phyloP scores from a whole-genome alignment of 139 green algal genomes.

The Tetradesmus obliquus region DNA sequence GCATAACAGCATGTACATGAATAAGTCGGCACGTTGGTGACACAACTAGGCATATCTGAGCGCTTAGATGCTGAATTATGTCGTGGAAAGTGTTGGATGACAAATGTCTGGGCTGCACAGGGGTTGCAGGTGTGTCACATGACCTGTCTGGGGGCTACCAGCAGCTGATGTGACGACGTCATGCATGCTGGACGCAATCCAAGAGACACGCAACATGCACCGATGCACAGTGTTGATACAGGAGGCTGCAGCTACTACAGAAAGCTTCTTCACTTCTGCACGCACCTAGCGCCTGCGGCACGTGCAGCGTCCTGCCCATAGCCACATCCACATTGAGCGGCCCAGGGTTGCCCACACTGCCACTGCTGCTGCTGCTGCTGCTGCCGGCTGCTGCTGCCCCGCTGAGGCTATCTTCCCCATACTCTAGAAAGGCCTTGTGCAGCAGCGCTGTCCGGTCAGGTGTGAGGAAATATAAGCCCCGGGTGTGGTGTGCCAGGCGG shows the following conservation, averaged over 20 bases:
- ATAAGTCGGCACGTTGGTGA: too few species aligned
- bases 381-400: background rate
- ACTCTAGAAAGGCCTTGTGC: conserved; percentile 41
- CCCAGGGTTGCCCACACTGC: background rate
- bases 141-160: too few species aligned
- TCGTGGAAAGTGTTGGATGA: too few species aligned
- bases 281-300: conserved; percentile 70
- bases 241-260: background rate
- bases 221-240: background rate
- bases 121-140: too few species aligned
- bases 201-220: too few species aligned
- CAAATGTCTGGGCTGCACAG: too few species aligned
- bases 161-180: too few species aligned
- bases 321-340: conserved; percentile 68
- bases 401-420: background rate
- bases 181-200: too few species aligned
- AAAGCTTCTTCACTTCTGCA: background rate
- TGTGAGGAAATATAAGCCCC: conserved; percentile 87
- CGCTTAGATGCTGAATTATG: too few species aligned
- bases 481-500: conserved; percentile 74
- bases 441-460: conserved; percentile 29
- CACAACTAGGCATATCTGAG: too few species aligned
- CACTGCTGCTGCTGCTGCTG: conserved; percentile 54
- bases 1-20: background rate
- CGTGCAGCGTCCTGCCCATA: conserved; percentile 85